Conservation (phyloP, 768 basidiomycete species). For the Hericium coralloides region DNA sequence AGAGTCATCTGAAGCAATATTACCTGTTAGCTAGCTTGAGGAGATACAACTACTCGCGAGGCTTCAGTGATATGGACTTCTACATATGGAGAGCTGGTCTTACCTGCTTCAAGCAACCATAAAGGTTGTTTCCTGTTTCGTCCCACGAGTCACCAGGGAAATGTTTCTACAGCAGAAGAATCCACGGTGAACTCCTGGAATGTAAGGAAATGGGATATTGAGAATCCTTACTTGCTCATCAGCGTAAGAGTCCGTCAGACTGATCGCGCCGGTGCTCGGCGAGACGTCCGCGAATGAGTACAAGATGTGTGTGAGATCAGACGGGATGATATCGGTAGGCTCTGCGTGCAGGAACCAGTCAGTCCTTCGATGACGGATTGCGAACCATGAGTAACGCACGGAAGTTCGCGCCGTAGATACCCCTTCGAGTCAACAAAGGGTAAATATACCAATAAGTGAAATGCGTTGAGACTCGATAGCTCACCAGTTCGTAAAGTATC, state of each 20-base stretch:
- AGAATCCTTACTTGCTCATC: constrained; percentile 46
- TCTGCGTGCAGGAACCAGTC: constrained; percentile 28
- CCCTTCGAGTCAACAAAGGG: constrained; percentile 24
- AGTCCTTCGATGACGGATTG: constrained; percentile 5
- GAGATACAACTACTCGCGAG: constrained; percentile 30
- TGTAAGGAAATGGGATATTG: not conserved
- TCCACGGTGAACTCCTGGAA: not conserved
- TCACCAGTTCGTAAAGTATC: constrained; percentile 29
- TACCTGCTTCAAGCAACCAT: constrained; percentile 75
- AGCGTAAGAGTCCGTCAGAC: constrained; percentile 64
- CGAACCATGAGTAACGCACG: constrained; percentile 28
- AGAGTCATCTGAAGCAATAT: not conserved
- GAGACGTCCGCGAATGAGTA: constrained; percentile 76
- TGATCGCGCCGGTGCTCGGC: constrained; percentile 49
- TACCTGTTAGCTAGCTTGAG: constrained; percentile 50
- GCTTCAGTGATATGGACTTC: not conserved
- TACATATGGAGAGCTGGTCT: constrained; percentile 5
- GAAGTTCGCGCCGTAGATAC: constrained; percentile 57
- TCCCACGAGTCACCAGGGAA: constrained; percentile 66
- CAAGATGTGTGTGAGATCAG: constrained; percentile 63
- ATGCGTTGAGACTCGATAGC: constrained; percentile 1
- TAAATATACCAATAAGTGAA: not conserved
- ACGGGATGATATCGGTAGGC: constrained; percentile 52
- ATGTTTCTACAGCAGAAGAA: constrained; percentile 43
- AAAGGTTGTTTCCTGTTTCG: constrained; percentile 69